phyloP scores from a whole-genome alignment of 2,329 filamentous ascomycete genomes.

The Talaromyces sp. region DNA sequence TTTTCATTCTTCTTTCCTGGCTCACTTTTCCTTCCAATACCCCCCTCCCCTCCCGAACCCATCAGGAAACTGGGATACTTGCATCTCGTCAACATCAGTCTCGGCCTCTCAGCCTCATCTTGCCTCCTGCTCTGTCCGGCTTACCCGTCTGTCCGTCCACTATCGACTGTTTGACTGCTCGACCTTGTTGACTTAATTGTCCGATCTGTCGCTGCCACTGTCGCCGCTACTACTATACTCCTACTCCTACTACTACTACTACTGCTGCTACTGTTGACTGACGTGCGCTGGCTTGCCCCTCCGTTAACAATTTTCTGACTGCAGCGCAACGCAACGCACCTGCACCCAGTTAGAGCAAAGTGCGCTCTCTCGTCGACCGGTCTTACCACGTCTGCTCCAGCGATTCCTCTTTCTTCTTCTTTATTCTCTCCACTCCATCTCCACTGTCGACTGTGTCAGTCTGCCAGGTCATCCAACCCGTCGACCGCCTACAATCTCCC shows the following conservation, averaged over 20 bases:
- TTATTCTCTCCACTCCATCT: constrained; percentile 16
- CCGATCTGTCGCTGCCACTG: constrained; percentile 12
- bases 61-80: constrained; percentile 10
- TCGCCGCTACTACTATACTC: background rate
- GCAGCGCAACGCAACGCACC: constrained; percentile 17
- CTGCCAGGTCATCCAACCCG: constrained; percentile 21
- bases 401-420: constrained; percentile 4
- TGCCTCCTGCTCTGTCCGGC: constrained; percentile 7
- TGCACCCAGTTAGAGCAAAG: constrained; percentile 13
- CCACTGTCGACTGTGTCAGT: constrained; percentile 17
- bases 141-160: constrained; percentile 2
- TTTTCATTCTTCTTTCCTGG: background rate
- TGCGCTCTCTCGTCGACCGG: constrained; percentile 3
- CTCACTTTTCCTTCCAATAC: background rate
- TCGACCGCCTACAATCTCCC: constrained; percentile 12
- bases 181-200: constrained; percentile 2
- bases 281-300: constrained; percentile 17
- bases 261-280: background rate
- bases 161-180: background rate
- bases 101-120: constrained; percentile 17
- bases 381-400: constrained; percentile 12
- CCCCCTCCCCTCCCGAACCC: background rate
- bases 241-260: no score
- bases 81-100: constrained; percentile 1
- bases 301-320: constrained; percentile 2